Percentiles rank a stretch among this genome's conserved stretches.
phyloP scores from a whole-genome alignment of 495 filamentous ascomycete genomes.

The Venustampulla echinocandica region DNA sequence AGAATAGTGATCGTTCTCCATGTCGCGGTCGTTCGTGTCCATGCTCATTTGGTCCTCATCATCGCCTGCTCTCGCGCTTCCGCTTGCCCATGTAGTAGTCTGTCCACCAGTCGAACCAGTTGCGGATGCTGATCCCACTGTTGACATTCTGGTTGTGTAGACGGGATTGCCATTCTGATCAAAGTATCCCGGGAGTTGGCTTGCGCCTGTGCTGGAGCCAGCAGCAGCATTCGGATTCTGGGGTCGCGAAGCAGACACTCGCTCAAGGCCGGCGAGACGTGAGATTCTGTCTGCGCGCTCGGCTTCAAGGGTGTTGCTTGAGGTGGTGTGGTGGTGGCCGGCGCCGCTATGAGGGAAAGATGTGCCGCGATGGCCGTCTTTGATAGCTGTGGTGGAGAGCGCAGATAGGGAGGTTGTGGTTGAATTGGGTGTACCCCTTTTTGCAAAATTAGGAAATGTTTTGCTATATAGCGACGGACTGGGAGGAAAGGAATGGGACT shows the following conservation, averaged over 20 bases:
- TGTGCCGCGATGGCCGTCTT: conserved; percentile 82
- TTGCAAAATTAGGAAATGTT: conserved; percentile 3
- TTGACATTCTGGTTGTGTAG: conserved; percentile 60
- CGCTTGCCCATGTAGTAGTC: conserved; percentile 61
- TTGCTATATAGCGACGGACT: no score
- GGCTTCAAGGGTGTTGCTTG: conserved; percentile 66
- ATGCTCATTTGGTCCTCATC: conserved; percentile 59
- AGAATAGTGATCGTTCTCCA: conserved; percentile 36
- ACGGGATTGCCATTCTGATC: conserved; percentile 53
- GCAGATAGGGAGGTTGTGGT: conserved; percentile 78
- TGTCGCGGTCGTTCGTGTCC: conserved; percentile 32
- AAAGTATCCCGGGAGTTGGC: conserved; percentile 51
- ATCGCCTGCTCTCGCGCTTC: conserved; percentile 41
- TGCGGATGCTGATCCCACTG: conserved; percentile 76
- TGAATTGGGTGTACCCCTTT: conserved; percentile 84
- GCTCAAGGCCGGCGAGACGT: conserved; percentile 76
- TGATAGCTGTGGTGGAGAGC: conserved; percentile 85
- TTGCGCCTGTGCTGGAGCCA: conserved; percentile 31
- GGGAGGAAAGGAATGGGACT: no score
- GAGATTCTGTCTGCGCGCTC: conserved; percentile 92
- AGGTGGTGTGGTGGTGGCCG: conserved; percentile 49
- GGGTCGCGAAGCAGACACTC: conserved; percentile 59
- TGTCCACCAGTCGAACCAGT: conserved; percentile 58
- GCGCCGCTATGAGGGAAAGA: conserved; percentile 41
- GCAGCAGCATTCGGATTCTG: conserved; percentile 23